Base-by-base conservation (phyloP, 306 rosid genomes). In the Rubus parviflorus region DNA sequence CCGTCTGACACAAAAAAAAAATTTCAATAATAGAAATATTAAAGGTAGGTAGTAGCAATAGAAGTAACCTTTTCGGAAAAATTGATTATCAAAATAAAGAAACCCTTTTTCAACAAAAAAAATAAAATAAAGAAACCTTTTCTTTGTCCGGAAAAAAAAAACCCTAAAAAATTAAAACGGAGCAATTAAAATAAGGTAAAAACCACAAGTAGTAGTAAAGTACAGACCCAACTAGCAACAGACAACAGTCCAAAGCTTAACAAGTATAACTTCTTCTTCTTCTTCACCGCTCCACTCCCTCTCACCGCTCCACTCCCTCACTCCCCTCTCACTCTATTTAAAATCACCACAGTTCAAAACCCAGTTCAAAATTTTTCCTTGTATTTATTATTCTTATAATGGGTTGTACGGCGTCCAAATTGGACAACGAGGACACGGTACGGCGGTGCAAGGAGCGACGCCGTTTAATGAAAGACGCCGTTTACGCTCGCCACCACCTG, bases 401-500 rank as follows among this genome's bases (percentile, higher is more conserved):
- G 99, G 99, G 99, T 61, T 96, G 99, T 75, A 8, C 99, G 53
- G 97, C 90, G 8, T 96, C 99, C 1, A 96, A 92, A 87, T 88
- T 92, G 0, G 94, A 92, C 77, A 90, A 96, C 72, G 99, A 96
- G 85, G 99, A 96, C 84, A 92, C 96, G 0, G 99, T 96, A 5
- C 82, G 92, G 67, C 94, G 99, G 41, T 92, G 99, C 83, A 96
- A 92, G 88, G 97, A 96, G 70, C 90, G 99, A 5, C 98, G 99
- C 60, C 93, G 94, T 69, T 89, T 96, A 19, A 96, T 96, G 89
- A 96, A 89, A 70, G 91, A 92, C 51, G 93, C 98, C 0, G 97
- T 96, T 9, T 70, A 69, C 75, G 87, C 99, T 1, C 97, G 99
- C 70, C 94, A 92, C 83, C 96, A 86, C 81, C 85, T 96, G 3